Evolutionary conservation across 2,329 filamentous ascomycete genomes (phyloP).

Genomic region (Aspergillus ochraceus): DNA sequence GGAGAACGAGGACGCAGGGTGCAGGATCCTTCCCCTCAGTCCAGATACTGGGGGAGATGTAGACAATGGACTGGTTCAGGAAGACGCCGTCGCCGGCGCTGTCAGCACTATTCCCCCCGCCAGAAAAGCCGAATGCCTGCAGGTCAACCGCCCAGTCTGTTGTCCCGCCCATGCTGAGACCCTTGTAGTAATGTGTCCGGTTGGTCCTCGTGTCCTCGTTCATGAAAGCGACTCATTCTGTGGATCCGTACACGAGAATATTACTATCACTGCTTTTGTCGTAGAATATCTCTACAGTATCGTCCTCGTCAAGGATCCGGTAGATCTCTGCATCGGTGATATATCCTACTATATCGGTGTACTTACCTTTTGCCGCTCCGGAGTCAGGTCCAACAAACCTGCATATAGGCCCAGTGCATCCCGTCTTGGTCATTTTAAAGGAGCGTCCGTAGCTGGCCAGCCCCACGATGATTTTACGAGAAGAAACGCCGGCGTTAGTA

Average conservation of each 20-base stretch:
- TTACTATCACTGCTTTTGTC: slow-evolving; percentile 1
- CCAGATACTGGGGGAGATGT: neutral
- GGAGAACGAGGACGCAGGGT: slow-evolving; percentile 2
- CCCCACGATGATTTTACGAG: slow-evolving; percentile 32
- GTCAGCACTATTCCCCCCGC: neutral
- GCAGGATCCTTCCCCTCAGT: neutral
- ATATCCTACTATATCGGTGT: slow-evolving; percentile 39
- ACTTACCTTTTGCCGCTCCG: slow-evolving; percentile 29
- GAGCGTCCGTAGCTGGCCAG: slow-evolving; percentile 34
- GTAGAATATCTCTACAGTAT: neutral
- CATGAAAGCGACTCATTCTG: slow-evolving; percentile 33
- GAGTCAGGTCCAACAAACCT: slow-evolving; percentile 31
- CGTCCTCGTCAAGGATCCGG: slow-evolving; percentile 25
- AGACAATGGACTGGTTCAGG: neutral
- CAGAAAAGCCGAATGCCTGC: neutral
- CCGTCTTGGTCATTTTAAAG: slow-evolving; percentile 30
- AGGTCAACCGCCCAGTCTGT: slow-evolving; percentile 42
- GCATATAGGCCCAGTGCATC: slow-evolving; percentile 33
- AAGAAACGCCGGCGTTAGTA: slow-evolving; percentile 13
- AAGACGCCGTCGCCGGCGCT: neutral
- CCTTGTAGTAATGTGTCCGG: slow-evolving; percentile 19
- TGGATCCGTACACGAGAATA: slow-evolving; percentile 1
- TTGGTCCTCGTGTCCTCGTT: slow-evolving; percentile 23
- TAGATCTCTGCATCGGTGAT: slow-evolving; percentile 41
- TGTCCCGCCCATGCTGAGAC: slow-evolving; percentile 32